Conservation (phyloP, 2,329 filamentous ascomycete genomes). For the Pestalotiopsis sp. region DNA sequence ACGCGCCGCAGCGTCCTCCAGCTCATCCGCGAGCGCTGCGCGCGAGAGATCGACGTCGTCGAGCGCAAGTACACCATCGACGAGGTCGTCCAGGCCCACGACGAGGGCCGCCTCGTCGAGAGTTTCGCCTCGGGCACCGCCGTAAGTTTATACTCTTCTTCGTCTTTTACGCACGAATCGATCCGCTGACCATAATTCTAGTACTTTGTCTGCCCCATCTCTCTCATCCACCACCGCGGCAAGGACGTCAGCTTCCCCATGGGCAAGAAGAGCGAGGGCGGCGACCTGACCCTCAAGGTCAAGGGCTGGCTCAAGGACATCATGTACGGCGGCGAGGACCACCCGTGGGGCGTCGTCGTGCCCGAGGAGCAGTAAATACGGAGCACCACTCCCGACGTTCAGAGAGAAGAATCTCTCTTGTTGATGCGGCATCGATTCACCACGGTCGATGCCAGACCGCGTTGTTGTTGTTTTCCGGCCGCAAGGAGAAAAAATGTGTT, state of each 20-base stretch:
- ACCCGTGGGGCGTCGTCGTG: conserved; percentile 71
- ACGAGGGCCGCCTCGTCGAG: conserved; percentile 79
- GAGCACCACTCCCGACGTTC: neutral
- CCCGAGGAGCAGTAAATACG: conserved; percentile 51
- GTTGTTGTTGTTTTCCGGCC: neutral
- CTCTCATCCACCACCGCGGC: conserved; percentile 68
- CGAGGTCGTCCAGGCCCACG: conserved; percentile 71
- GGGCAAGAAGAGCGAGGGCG: conserved; percentile 52
- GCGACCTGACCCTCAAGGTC: conserved; percentile 59
- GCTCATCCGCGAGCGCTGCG: conserved; percentile 65
- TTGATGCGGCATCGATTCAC: neutral
- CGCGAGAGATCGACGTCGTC: conserved; percentile 66
- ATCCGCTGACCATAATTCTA: conserved; percentile 30
- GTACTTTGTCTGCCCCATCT: conserved; percentile 73
- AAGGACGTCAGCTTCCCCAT: conserved; percentile 65
- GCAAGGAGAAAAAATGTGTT: neutral
- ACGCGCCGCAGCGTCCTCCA: conserved; percentile 82
- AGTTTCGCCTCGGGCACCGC: conserved; percentile 88
- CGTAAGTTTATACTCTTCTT: conserved; percentile 47
- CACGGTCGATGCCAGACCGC: neutral
- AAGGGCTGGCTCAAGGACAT: conserved; percentile 72
- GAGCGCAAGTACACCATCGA: conserved; percentile 83
- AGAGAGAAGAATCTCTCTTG: neutral
- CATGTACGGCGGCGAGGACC: conserved; percentile 71
- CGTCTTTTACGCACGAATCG: neutral